phyloP scores from a whole-genome alignment of 495 filamentous ascomycete species.

The Barbatosphaeria neglecta region DNA sequence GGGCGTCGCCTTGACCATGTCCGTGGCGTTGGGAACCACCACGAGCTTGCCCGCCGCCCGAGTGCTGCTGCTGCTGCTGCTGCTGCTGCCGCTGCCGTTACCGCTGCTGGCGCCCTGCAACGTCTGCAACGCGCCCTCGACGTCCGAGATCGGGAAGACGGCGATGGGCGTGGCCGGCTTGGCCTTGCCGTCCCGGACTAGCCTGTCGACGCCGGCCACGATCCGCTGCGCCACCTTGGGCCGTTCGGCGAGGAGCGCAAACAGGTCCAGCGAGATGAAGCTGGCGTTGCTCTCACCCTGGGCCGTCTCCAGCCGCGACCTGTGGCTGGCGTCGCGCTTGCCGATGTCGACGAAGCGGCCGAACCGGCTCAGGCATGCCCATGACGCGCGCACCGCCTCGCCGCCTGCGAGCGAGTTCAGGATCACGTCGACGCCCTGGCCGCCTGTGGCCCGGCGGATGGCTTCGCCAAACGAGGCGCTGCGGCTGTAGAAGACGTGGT shows the following conservation, averaged over 20 bases:
- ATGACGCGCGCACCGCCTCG: slow-evolving; percentile 31
- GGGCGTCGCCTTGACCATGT: slow-evolving; percentile 28
- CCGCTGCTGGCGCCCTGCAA: slow-evolving; percentile 46
- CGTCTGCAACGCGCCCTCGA: slow-evolving; percentile 44
- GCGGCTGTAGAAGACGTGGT: slow-evolving; percentile 45
- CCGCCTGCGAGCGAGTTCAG: slow-evolving; percentile 47
- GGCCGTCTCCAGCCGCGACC: slow-evolving; percentile 26
- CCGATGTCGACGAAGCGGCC: slow-evolving; percentile 36
- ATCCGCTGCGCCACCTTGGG: slow-evolving; percentile 25
- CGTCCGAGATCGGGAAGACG: slow-evolving; percentile 36
- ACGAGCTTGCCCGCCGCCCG: slow-evolving; percentile 46
- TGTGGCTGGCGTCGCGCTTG: slow-evolving; percentile 25
- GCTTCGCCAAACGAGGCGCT: slow-evolving; percentile 31
- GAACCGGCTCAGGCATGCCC: slow-evolving; percentile 35
- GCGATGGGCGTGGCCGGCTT: slow-evolving; percentile 28
- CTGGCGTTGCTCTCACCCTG: slow-evolving; percentile 31
- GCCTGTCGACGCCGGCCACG: slow-evolving; percentile 25
- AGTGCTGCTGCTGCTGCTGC: too few relatives aligned
- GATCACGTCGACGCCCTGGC: slow-evolving; percentile 50
- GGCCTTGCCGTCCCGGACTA: slow-evolving; percentile 28
- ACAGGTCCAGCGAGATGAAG: slow-evolving; percentile 38
- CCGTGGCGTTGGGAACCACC: slow-evolving; percentile 25
- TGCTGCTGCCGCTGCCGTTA: too few relatives aligned
- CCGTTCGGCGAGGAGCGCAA: slow-evolving; percentile 25
- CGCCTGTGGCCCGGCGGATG: slow-evolving; percentile 35